Evolutionary conservation across 768 basidiomycete species (phyloP), one percentile per base, ranked within the genome.

Genomic region (Trametes punicea): DNA sequence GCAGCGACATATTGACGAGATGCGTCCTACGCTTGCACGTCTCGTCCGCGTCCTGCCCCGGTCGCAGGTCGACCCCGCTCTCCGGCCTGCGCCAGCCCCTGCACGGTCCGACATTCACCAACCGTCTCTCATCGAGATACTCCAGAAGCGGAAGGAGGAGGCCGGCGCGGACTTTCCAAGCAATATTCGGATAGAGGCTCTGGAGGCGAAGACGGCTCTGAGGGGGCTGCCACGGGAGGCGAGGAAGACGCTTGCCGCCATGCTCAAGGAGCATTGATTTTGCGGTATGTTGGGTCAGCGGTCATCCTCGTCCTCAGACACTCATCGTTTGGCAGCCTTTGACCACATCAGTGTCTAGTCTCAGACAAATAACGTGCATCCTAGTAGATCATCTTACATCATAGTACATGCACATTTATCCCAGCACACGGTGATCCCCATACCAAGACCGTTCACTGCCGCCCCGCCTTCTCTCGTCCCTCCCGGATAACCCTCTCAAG

Each of bases 401-500:
- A 31, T 27, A 26, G 15, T 36, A 29, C 52, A 16, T 55, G 18
- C 18, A 46, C 29, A 42, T 48, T 56, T 36, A 36, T 36, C 34
- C 41, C 20, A 46, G n/a, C n/a, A n/a, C n/a, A n/a, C n/a, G n/a
- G n/a, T n/a, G 26, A n/a, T 23, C 10, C 34, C 23, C 8, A 16
- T 46, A 8, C 27, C 7, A 13, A 18, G 31, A 7, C 47, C 46
- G 13, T 11, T 42, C 16, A 36, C 25, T 39, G 26, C 29, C 46
- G 45, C 42, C 44, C 33, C 3, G 51, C 55, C 29, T 53, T 56
- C 33, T 65, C 62, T 23, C 63, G 46, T 1, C 83, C 86, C 64
- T 88, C 82, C 39, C 72, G 68, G 57, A 84, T 79, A 1, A 78
- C 77, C 47, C 74, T 74, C 68, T 85, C 82, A 34, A 91, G 57